phyloP scores from a whole-genome alignment of 192 early-diverging fungal genomes.

The Backusella westeae region DNA sequence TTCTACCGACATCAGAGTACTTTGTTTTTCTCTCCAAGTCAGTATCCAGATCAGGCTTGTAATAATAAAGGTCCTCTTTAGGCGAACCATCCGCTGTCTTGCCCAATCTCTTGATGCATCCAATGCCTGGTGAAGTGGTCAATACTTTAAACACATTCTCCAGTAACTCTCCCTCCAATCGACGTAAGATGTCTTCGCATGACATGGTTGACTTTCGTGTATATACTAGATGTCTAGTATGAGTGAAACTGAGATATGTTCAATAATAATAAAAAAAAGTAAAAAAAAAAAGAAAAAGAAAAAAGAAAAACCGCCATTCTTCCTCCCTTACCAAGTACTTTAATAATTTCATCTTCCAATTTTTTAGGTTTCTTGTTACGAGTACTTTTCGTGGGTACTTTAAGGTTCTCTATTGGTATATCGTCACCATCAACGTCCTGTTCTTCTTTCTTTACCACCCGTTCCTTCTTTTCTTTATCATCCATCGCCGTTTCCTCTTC shows the following conservation, averaged over 20 bases:
- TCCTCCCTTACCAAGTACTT: conserved; percentile 7
- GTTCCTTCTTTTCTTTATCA: background rate
- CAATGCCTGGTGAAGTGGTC: conserved; percentile 31
- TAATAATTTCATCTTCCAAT: conserved; percentile 9
- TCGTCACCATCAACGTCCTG: background rate
- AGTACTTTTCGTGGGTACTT: background rate
- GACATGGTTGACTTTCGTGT: conserved; percentile 52
- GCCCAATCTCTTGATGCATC: conserved; percentile 43
- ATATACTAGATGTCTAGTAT: conserved; percentile 27
- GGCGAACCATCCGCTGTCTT: conserved; percentile 49
- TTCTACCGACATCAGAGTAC: conserved; percentile 31
- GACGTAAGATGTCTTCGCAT: conserved; percentile 31
- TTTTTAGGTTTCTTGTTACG: background rate
- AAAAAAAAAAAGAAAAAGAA: background rate
- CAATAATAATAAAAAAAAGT: background rate
- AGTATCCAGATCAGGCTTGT: conserved; percentile 42
- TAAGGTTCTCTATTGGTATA: background rate
- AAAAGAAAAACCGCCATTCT: background rate
- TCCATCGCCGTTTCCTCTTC: background rate
- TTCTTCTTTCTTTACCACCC: background rate
- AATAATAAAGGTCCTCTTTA: conserved; percentile 46
- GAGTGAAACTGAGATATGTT: conserved; percentile 5
- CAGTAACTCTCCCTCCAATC: conserved; percentile 21
- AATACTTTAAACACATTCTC: conserved; percentile 26
- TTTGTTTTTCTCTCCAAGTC: conserved; percentile 39